These are phyloP conservation scores for Microdochium nivale DNA, from an alignment of 2,329 filamentous ascomycete species.

Conservation along the genomic window DNA sequence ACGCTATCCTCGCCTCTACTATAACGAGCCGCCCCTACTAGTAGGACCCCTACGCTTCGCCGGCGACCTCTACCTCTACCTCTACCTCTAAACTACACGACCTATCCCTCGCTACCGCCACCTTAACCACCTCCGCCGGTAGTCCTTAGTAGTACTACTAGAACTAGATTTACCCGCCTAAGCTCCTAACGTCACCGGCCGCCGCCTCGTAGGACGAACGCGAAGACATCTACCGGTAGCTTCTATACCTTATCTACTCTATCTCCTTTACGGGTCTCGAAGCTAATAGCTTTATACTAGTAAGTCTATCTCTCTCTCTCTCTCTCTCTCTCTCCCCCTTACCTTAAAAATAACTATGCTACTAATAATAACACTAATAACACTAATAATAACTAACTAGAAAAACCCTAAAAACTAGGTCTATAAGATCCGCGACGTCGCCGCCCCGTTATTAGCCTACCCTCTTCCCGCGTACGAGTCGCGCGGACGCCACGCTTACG, in stretches of 20 bases:
- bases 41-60: too few relatives aligned
- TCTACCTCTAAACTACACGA: too few relatives aligned
- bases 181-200: not conserved
- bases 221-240: conserved; percentile 25
- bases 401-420: too few relatives aligned
- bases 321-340: not conserved
- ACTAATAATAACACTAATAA: not conserved
- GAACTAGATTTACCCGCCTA: too few relatives aligned
- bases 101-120: not conserved
- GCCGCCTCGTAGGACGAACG: conserved; percentile 17
- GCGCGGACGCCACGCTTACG: conserved; percentile 13
- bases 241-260: conserved; percentile 24
- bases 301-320: conserved; percentile 4
- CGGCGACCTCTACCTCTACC: too few relatives aligned
- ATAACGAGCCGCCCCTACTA: conserved; percentile 3
- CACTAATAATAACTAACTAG: too few relatives aligned
- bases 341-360: not conserved
- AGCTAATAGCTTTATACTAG: conserved; percentile 23
- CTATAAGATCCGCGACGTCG: conserved; percentile 26
- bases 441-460: conserved; percentile 21
- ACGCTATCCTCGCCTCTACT: conserved; percentile 11
- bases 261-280: conserved; percentile 21
- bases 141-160: too few relatives aligned
- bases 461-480: conserved; percentile 19
- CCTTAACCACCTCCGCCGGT: not conserved